Evolutionary conservation across 257 asterid species (phyloP), one percentile per base, ranked within the genome.

Genomic region (Nicotiana tabacum): DNA sequence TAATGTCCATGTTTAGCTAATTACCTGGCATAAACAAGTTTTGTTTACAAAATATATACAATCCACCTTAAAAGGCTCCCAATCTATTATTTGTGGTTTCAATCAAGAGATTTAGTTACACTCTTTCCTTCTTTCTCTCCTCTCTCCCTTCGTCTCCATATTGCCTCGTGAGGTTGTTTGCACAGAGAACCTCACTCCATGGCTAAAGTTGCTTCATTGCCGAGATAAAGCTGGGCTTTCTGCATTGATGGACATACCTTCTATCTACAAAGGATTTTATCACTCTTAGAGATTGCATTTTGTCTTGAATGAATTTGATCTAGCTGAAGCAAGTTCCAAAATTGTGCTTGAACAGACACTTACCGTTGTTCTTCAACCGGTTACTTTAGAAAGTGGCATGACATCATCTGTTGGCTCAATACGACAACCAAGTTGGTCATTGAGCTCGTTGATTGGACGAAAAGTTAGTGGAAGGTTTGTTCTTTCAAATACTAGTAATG

Each of bases 151-250:
- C 21, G 21, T 21, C 21, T 21, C 21, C 66, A 91, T 97, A 66
- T 89, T 96, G 89, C 99, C 98, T 83, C 99, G 98, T 77, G 99
- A 96, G 87, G 98, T 98, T 82, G 99, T 96, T 84, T 96, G 99
- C 92, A 96, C 99, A 39, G 98, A 96, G 88, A 96, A 96, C 87
- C 97, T 96, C 81, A 96, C 99, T 64, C 99, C 99, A 6, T 96
- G 99, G 99, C 88, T 96, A 90, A 96, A 96, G 92, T 83, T 96
- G 90, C 99, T 94, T 90, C 99, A 98, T 0, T 96, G 99, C 85
- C 90, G 98, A 80, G 99, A 94, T 86, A 96, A 93, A 90, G 96
- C 92, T 24, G 99, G 99, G 78, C 86, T 96, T 87, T 88, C 99
- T 86, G 89, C 95, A 57, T 85, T 94, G 81, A 92, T 96, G 99